These are phyloP conservation scores for Apiospora rasikravindrae DNA, from an alignment of 2,329 filamentous ascomycete species.

Conservation along the genomic window DNA sequence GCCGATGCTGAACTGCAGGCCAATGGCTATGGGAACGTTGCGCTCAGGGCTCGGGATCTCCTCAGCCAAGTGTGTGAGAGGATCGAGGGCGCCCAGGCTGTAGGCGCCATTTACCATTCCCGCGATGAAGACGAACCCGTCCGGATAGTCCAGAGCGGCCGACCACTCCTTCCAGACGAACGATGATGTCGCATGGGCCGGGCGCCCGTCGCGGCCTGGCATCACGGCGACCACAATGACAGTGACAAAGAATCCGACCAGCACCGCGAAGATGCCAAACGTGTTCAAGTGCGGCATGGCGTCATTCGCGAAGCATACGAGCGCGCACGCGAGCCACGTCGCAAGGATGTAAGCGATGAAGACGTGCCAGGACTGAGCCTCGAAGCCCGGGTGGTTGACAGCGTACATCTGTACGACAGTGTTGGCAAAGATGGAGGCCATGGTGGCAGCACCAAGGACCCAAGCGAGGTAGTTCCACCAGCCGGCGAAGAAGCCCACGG, in stretches of 20 bases:
- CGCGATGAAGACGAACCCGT: slow-evolving; percentile 46
- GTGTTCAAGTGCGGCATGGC: slow-evolving; percentile 57
- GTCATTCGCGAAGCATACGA: slow-evolving; percentile 60
- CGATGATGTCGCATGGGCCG: slow-evolving; percentile 36
- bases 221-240: slow-evolving; percentile 60
- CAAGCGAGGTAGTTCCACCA: slow-evolving; percentile 53
- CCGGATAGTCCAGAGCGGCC: slow-evolving; percentile 47
- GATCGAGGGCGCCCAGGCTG: slow-evolving; percentile 69
- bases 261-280: slow-evolving; percentile 57
- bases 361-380: slow-evolving; percentile 47
- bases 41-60: slow-evolving; percentile 60
- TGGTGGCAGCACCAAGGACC: slow-evolving; percentile 45
- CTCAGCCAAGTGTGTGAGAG: slow-evolving; percentile 68
- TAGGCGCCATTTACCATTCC: slow-evolving; percentile 66
- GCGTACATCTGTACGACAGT: slow-evolving; percentile 51
- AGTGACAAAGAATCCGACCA: slow-evolving; percentile 60
- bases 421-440: slow-evolving; percentile 48
- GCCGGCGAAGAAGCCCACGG: slow-evolving; percentile 52
- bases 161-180: slow-evolving; percentile 50
- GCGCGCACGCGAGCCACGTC: slow-evolving; percentile 45
- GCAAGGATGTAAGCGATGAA: slow-evolving; percentile 48
- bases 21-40: slow-evolving; percentile 60
- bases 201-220: slow-evolving; percentile 40
- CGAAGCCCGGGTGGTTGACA: slow-evolving; percentile 45
- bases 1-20: slow-evolving; percentile 54